Percentiles rank a stretch among this genome's conserved stretches.
These are phyloP conservation scores for Microcyclospora pomicola DNA, from an alignment of 2,329 filamentous ascomycete genomes.

Conservation along the genomic window DNA sequence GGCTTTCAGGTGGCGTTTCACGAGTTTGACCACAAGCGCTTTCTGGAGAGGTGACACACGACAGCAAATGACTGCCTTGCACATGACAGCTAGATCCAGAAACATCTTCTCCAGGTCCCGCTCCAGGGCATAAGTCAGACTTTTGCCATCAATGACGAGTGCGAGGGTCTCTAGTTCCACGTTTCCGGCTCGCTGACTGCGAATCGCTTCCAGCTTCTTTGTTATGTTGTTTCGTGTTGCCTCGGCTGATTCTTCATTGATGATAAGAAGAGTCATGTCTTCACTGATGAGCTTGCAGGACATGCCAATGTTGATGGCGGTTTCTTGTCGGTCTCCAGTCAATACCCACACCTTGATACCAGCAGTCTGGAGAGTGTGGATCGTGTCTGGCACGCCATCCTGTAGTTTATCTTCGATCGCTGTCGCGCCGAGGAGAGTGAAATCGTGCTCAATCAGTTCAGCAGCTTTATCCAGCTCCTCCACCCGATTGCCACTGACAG, in stretches of 20 bases:
- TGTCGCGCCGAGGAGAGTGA: slow-evolving; percentile 83
- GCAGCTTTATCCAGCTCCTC: slow-evolving; percentile 96
- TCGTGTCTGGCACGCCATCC: slow-evolving; percentile 94
- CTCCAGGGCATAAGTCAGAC: slow-evolving; percentile 82
- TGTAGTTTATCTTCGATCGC: slow-evolving; percentile 95
- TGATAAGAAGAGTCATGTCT: slow-evolving; percentile 93
- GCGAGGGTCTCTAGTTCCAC: slow-evolving; percentile 78
- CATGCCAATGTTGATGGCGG: slow-evolving; percentile 99
- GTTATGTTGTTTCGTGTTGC: slow-evolving; percentile 77
- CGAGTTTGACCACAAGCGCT: slow-evolving; percentile 91
- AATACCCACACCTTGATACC: slow-evolving; percentile 98
- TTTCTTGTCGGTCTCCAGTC: slow-evolving; percentile 94
- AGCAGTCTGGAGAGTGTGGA: slow-evolving; percentile 89
- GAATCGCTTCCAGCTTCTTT: slow-evolving; percentile 86
- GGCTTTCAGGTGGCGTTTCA: slow-evolving; percentile 84
- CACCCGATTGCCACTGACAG: slow-evolving; percentile 78
- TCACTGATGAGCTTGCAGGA: slow-evolving; percentile 97
- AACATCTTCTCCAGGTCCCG: slow-evolving; percentile 89
- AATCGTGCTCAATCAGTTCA: slow-evolving; percentile 85
- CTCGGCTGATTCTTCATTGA: slow-evolving; percentile 74
- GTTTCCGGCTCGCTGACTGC: slow-evolving; percentile 61
- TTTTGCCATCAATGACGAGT: slow-evolving; percentile 91
- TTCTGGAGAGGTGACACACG: slow-evolving; percentile 96
- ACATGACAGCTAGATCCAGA: slow-evolving; percentile 82
- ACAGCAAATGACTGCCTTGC: slow-evolving; percentile 96